phyloP scores from a whole-genome alignment of 1,139 yeast genomes.

The Suzukiozyma palmioleophila region DNA sequence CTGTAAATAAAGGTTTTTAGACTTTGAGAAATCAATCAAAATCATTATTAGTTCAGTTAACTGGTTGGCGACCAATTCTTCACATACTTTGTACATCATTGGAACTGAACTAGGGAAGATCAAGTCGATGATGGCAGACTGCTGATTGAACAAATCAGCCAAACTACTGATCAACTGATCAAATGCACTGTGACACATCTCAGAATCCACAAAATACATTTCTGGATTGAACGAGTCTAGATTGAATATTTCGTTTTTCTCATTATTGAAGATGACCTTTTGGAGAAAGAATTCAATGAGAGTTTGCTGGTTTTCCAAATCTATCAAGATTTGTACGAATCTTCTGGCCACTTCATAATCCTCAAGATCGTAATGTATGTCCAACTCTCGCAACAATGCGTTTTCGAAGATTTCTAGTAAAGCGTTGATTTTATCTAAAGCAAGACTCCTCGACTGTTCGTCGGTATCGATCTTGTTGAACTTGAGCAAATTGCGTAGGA shows the following conservation, averaged over 20 bases:
- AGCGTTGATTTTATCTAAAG: constrained; percentile 47
- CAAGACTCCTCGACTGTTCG: constrained; percentile 28
- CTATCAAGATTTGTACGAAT: constrained; percentile 34
- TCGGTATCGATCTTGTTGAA: constrained; percentile 37
- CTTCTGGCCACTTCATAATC: constrained; percentile 37
- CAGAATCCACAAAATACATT: constrained; percentile 15
- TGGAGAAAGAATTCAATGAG: constrained; percentile 45
- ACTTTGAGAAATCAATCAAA: constrained; percentile 27
- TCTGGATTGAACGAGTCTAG: constrained; percentile 21
- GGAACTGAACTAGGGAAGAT: constrained; percentile 40
- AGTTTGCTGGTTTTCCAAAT: constrained; percentile 40
- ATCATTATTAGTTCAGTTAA: constrained; percentile 31
- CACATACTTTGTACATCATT: constrained; percentile 47
- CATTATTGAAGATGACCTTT: constrained; percentile 40
- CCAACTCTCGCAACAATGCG: constrained; percentile 70
- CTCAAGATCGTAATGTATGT: constrained; percentile 49
- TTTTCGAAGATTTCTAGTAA: constrained; percentile 71
- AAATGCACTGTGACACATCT: constrained; percentile 16
- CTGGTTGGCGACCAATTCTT: constrained; percentile 41
- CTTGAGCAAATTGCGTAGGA: constrained; percentile 35
- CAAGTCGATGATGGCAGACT: constrained; percentile 32
- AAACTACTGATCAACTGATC: constrained; percentile 22
- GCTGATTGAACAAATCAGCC: constrained; percentile 32
- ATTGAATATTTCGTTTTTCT: constrained; percentile 28
- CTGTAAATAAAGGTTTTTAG: constrained; percentile 21